These are phyloP conservation scores for Calonectria pteridis DNA, from an alignment of 2,329 filamentous ascomycete species.

Conservation along the genomic window DNA sequence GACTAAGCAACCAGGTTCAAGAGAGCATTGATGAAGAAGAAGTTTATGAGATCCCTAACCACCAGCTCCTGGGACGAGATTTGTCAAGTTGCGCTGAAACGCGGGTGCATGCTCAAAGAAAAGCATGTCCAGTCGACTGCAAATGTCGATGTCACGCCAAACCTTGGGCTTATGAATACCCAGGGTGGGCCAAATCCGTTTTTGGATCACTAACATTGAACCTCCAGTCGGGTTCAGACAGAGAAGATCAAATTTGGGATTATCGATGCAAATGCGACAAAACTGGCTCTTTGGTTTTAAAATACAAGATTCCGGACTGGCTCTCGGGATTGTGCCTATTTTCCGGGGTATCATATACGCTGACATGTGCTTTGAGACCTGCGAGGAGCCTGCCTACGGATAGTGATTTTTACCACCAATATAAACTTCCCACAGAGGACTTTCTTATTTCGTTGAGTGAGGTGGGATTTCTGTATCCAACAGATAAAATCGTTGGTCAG, in stretches of 20 bases:
- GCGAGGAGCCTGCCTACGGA: not conserved
- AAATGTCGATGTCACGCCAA: not conserved
- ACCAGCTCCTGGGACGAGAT: not conserved
- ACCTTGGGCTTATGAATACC: not conserved
- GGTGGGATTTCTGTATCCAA: not conserved
- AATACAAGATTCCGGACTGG: not conserved
- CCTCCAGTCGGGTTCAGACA: not conserved
- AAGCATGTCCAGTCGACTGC: not conserved
- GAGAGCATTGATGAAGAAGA: not conserved
- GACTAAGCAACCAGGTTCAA: not conserved
- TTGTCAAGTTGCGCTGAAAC: not conserved
- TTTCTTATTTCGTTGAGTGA: not conserved
- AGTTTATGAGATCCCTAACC: not conserved
- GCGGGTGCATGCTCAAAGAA: not conserved
- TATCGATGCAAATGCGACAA: not conserved
- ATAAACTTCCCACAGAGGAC: not conserved
- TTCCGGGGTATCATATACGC: not conserved
- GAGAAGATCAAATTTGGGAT: not conserved
- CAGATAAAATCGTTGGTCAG: not conserved
- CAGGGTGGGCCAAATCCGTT: not conserved
- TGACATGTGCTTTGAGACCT: not conserved
- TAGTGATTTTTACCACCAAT: not conserved
- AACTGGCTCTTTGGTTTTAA: not conserved
- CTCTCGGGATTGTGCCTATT: not conserved
- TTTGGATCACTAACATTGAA: not conserved